Base-by-base conservation (phyloP, 176 grass and related monocot species). In the Ensete ventricosum region DNA sequence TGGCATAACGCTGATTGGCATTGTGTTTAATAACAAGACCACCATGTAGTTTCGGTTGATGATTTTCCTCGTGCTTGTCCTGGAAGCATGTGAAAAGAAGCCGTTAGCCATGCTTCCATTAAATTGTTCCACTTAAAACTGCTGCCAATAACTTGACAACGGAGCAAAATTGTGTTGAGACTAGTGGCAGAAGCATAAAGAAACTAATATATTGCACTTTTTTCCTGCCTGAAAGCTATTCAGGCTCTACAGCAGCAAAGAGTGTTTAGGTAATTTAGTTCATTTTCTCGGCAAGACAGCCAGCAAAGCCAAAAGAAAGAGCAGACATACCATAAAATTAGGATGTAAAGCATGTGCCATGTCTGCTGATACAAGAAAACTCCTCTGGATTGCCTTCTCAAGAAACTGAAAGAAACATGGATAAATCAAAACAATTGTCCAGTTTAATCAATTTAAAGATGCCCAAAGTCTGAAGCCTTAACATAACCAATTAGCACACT, bases 11-110 rank as follows among this genome's bases (percentile, higher is more conserved):
- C 65, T 98, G 95, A 83, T 98, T 98, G 65, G 95, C 95, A 2
- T 98, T 93, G 67, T 93, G 86, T 76, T 98, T 98, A 76, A 98
- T 93, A 59, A 98, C 95, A 81, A 93, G 88, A 79, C 95, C 95
- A 73, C 95, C 88, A 67, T 98, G 95, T 59, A 98, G 64, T 70
- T 93, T 98, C 27, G 95, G 95, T 74, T 98, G 88, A 84, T 98
- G 95, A 52, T 98, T 98, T 51, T 98, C 95, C 88, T 98, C 95
- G 57, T 98, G 95, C 76, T 98, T 98, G 73, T 98, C 90, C 94
- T 98, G 53, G 8, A 81, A 87, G 48, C 34, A 73, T 60, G 26
- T 55, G 54, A 64, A 62, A 34, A 67, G 20, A 76, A 67, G 8
- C n/a, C 60, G 2, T 23, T 26, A 64, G 52, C 76, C 50, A 2